Percentiles rank a stretch among this genome's conserved stretches.
These are phyloP conservation scores for Lasiodiplodia theobromae DNA, from an alignment of 2,329 filamentous ascomycete species.

Conservation along the genomic window DNA sequence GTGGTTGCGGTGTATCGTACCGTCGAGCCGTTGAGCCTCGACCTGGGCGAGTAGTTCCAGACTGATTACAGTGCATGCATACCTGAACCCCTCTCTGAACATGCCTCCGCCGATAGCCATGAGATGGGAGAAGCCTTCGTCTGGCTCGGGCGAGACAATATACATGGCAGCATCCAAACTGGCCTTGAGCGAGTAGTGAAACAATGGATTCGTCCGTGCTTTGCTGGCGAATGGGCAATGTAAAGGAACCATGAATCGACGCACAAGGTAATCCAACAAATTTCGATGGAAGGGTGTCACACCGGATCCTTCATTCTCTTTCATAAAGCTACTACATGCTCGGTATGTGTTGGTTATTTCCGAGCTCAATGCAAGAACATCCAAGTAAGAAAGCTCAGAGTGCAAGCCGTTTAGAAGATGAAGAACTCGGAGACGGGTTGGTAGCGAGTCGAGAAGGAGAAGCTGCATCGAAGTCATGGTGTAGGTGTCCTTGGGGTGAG, in stretches of 20 bases:
- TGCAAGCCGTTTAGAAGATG: conserved; percentile 42
- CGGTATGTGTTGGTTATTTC: conserved; percentile 39
- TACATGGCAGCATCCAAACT: conserved; percentile 36
- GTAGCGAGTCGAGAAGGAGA: conserved; percentile 32
- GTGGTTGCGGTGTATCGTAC: not conserved
- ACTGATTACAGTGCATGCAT: not conserved
- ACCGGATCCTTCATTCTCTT: not conserved
- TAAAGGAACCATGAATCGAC: conserved; percentile 63
- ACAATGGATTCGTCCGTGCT: conserved; percentile 53
- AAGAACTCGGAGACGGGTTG: conserved; percentile 33
- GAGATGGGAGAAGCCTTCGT: not conserved
- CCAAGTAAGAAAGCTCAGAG: conserved; percentile 41
- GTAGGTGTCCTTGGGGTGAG: conserved; percentile 30
- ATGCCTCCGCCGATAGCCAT: not conserved
- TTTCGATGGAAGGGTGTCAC: conserved; percentile 43
- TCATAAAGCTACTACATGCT: conserved; percentile 15
- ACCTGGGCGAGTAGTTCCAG: not conserved
- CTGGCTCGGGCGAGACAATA: not conserved
- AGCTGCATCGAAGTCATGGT: conserved; percentile 32
- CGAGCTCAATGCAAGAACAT: conserved; percentile 38
- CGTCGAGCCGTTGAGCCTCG: not conserved
- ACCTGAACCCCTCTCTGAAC: not conserved
- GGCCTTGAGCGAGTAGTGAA: conserved; percentile 58
- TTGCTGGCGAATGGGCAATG: conserved; percentile 58
- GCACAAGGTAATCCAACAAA: conserved; percentile 59